Conservation (phyloP, 441 rosid genomes). For the Syzygium malaccense region DNA sequence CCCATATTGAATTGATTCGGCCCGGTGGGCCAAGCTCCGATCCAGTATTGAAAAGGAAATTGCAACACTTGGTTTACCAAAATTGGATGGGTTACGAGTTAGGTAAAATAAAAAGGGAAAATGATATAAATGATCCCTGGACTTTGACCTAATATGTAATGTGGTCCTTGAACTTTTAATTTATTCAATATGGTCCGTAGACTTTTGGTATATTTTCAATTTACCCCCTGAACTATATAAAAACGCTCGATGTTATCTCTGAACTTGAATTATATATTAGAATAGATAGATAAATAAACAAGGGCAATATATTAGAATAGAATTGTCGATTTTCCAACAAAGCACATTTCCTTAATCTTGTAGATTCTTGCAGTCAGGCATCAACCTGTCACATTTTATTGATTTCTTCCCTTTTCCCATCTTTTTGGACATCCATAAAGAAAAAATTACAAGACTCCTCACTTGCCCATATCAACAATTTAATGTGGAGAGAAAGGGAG, state of each 20-base stretch:
- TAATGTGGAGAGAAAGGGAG: neutral
- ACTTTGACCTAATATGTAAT: too few relatives aligned
- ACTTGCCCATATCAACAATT: neutral
- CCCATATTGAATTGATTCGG: neutral
- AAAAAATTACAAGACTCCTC: neutral
- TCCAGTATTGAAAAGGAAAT: neutral
- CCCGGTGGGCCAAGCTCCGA: neutral
- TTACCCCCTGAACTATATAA: too few relatives aligned
- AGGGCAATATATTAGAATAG: neutral
- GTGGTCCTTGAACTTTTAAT: too few relatives aligned
- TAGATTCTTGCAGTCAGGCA: neutral
- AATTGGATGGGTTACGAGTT: neutral
- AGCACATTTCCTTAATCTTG: neutral
- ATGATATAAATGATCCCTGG: neutral
- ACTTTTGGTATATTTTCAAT: too few relatives aligned
- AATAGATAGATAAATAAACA: too few relatives aligned
- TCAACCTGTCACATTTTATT: too few relatives aligned
- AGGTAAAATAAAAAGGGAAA: neutral
- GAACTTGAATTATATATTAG: too few relatives aligned
- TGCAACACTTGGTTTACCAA: neutral
- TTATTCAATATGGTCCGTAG: too few relatives aligned
- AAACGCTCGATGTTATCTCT: too few relatives aligned
- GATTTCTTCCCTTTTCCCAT: neutral
- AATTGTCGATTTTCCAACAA: neutral
- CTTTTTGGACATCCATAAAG: neutral